phyloP scores from a whole-genome alignment of 2,329 filamentous ascomycete species.

The Penicillium sp. region DNA sequence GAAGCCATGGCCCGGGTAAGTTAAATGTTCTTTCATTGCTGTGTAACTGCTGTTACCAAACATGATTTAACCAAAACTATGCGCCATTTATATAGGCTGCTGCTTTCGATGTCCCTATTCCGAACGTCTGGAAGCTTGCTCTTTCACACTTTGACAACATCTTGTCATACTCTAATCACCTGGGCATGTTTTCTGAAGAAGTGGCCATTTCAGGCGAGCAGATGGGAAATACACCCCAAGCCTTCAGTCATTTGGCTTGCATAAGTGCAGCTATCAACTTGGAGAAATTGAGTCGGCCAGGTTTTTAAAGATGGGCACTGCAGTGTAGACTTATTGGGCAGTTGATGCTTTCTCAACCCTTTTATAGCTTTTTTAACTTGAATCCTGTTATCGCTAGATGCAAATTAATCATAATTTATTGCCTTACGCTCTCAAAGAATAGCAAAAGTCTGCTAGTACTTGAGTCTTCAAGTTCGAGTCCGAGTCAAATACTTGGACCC shows the following conservation, averaged over 20 bases:
- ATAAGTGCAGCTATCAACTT: conserved; percentile 79
- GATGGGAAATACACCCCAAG: conserved; percentile 78
- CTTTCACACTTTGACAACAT: conserved; percentile 78
- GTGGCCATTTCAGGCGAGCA: conserved; percentile 76
- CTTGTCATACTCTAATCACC: conserved; percentile 74
- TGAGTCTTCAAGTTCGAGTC: too few relatives aligned
- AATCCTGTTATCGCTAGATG: too few relatives aligned
- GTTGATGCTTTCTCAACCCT: too few relatives aligned
- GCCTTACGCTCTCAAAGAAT: too few relatives aligned
- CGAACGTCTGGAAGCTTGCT: conserved; percentile 49
- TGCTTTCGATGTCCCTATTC: conserved; percentile 36
- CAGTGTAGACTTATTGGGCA: too few relatives aligned
- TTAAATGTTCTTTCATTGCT: conserved; percentile 26
- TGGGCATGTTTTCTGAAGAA: conserved; percentile 79
- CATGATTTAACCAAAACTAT: background rate
- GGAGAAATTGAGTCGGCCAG: conserved; percentile 49
- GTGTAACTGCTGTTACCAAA: background rate
- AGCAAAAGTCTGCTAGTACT: too few relatives aligned
- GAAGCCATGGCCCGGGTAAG: conserved; percentile 74
- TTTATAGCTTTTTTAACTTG: background rate
- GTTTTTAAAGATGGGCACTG: background rate
- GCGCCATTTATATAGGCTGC: conserved; percentile 26
- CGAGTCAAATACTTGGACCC: too few relatives aligned
- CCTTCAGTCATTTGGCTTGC: conserved; percentile 75
- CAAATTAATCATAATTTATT: background rate